phyloP scores from a whole-genome alignment of 495 filamentous ascomycete species.

The Talaromyces nanjingensis region DNA sequence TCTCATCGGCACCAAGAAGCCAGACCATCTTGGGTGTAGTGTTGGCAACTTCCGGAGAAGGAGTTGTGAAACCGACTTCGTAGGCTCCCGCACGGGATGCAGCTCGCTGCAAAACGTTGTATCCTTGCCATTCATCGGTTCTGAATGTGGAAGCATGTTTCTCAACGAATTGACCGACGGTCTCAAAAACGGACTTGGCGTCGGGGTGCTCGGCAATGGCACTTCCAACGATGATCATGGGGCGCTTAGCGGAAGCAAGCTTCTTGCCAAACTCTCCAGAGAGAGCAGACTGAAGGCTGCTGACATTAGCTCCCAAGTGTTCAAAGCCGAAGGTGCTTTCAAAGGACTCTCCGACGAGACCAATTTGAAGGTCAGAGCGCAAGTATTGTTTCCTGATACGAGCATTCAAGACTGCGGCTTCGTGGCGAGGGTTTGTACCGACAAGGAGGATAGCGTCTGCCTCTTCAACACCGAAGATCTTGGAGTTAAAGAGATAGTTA shows the following conservation, averaged over 20 bases:
- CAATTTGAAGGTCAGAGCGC: slow-evolving; percentile 88
- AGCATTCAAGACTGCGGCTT: slow-evolving; percentile 90
- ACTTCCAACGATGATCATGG: slow-evolving; percentile 93
- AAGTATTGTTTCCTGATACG: slow-evolving; percentile 97
- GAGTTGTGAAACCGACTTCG: slow-evolving; percentile 87
- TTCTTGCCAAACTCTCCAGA: slow-evolving; percentile 87
- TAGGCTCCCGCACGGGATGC: slow-evolving; percentile 89
- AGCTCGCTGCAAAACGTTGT: slow-evolving; percentile 88
- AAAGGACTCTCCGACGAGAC: slow-evolving; percentile 84
- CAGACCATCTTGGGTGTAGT: slow-evolving; percentile 90
- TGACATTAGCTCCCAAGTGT: slow-evolving; percentile 72
- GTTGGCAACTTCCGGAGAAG: slow-evolving; percentile 67
- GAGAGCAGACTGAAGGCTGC: slow-evolving; percentile 74
- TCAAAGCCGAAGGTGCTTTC: slow-evolving; percentile 90
- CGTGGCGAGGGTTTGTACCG: slow-evolving; percentile 89
- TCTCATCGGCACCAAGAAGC: slow-evolving; percentile 94
- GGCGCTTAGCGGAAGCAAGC: slow-evolving; percentile 76
- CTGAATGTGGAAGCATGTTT: slow-evolving; percentile 84
- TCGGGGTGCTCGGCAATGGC: slow-evolving; percentile 83
- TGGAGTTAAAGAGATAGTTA: slow-evolving; percentile 95
- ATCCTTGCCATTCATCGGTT: slow-evolving; percentile 91
- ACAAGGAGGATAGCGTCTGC: slow-evolving; percentile 88
- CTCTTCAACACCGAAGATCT: slow-evolving; percentile 85
- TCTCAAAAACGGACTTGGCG: slow-evolving; percentile 86
- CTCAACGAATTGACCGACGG: slow-evolving; percentile 80